These are phyloP conservation scores for Endoconidiophora polonica DNA, from an alignment of 2,329 filamentous ascomycete genomes.

Conservation along the genomic window DNA sequence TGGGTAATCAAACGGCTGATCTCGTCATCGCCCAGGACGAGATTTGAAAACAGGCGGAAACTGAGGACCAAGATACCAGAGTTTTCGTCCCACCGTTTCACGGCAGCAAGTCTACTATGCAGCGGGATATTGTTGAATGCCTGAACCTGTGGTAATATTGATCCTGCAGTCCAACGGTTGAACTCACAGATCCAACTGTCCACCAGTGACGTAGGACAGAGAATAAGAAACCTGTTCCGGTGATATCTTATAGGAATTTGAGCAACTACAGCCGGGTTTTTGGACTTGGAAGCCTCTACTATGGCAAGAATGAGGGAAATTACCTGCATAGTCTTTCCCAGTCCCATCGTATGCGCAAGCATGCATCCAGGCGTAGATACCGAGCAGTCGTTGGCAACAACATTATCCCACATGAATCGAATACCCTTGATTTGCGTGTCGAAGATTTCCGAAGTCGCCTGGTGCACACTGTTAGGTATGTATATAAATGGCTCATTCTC, in stretches of 20 bases:
- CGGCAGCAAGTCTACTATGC: neutral
- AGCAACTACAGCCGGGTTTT: slow-evolving; percentile 34
- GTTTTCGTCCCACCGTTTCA: slow-evolving; percentile 36
- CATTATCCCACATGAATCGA: slow-evolving; percentile 75
- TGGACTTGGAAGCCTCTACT: slow-evolving; percentile 44
- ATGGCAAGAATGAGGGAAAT: slow-evolving; percentile 70
- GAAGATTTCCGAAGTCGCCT: slow-evolving; percentile 38
- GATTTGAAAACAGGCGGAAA: slow-evolving; percentile 44
- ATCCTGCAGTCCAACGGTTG: slow-evolving; percentile 24
- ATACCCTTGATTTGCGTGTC: slow-evolving; percentile 68
- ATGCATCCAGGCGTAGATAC: slow-evolving; percentile 51
- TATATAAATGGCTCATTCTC: slow-evolving; percentile 45
- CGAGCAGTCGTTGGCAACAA: slow-evolving; percentile 39
- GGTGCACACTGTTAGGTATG: slow-evolving; percentile 46
- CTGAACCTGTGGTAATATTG: slow-evolving; percentile 7
- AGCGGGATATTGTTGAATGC: neutral
- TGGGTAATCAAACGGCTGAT: slow-evolving; percentile 34
- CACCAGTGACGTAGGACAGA: slow-evolving; percentile 60
- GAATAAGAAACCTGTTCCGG: slow-evolving; percentile 46
- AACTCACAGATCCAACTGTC: slow-evolving; percentile 77
- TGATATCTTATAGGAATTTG: slow-evolving; percentile 55
- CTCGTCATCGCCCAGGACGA: slow-evolving; percentile 20
- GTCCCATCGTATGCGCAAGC: slow-evolving; percentile 76
- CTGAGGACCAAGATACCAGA: slow-evolving; percentile 66
- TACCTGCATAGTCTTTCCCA: slow-evolving; percentile 86